Base-by-base conservation (phyloP, 306 rosid genomes). In the Lagenaria siceraria region DNA sequence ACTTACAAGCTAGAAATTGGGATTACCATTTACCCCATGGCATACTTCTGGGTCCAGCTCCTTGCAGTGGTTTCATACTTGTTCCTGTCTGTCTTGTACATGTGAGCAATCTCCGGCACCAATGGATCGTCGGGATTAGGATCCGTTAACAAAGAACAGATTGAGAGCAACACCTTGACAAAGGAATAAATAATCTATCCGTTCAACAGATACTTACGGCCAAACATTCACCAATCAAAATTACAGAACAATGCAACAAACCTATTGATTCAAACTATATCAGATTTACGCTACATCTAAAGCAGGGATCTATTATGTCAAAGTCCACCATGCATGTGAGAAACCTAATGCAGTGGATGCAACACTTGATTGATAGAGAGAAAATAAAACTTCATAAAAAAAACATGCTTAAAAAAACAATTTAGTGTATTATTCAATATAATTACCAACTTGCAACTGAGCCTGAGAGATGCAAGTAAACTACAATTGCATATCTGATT, bases 41-140 rank as follows among this genome's bases (percentile, higher is more conserved):
- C 93, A 78, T 87, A 85, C 80, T 89, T 89, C 85, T 89, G 93
- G 83, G 93, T 87, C 93, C 93, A 89, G 89, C 90, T 87, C 83
- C 93, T 83, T 22, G 90, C 93, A 51, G 89, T 87, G 49, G 93
- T 80, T 83, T 89, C 93, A 74, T 89, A 89, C 82, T 89, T 89
- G 85, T 70, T 85, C 84, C 90, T 82, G 86, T 89, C 93, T 75
- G 93, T 85, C 90, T 87, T 89, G 87, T 89, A 89, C 90, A 89
- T 89, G 84, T 87, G 93, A 82, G 93, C 93, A 52, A 89, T 89
- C 83, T 89, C 93, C 1, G 93, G 93, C 73, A 89, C 93, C 90
- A 87, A 80, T n/a, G 93, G 93, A 80, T 89, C 93, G 79, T 89
- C 90, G 2, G 93, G 93, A 62, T 89, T 87, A 4, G 90, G 93